A percentile compares a stretch with the other conserved stretches of the same genome.
These are phyloP conservation scores for Ustilago hordei DNA, from an alignment of 1,284 basidiomycete genomes.

Conservation along the genomic window DNA sequence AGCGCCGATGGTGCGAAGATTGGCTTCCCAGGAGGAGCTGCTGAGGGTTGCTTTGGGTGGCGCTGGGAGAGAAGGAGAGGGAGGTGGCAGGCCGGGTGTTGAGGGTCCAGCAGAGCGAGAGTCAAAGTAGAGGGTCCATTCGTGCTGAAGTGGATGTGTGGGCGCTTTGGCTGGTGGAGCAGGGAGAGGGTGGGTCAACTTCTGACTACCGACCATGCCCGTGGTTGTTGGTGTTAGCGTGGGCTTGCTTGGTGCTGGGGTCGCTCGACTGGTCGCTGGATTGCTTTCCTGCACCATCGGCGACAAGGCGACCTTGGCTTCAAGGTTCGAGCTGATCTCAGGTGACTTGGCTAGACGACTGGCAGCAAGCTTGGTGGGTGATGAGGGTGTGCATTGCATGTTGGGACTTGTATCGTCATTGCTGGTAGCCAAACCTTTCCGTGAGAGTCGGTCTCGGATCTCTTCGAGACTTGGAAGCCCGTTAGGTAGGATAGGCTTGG, in stretches of 20 bases:
- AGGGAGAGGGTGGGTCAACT: constrained; percentile 15
- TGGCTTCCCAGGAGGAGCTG: constrained; percentile 51
- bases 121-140: constrained; percentile 91
- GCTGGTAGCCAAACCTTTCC: constrained; percentile 30
- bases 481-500: constrained; percentile 38
- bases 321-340: not conserved
- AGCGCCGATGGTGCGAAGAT: constrained; percentile 58
- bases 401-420: constrained; percentile 9
- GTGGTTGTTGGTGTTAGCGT: constrained; percentile 3
- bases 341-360: not conserved
- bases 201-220: not conserved
- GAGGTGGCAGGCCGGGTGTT: constrained; percentile 74
- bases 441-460: constrained; percentile 61
- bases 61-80: constrained; percentile 81
- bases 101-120: constrained; percentile 51
- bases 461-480: constrained; percentile 63
- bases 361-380: constrained; percentile 15
- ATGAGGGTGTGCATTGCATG: constrained; percentile 3
- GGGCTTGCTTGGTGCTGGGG: constrained; percentile 3
- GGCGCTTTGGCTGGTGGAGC: constrained; percentile 19
- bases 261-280: not conserved
- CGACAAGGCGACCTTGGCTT: not conserved
- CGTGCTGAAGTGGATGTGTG: constrained; percentile 80
- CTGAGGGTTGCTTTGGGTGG: constrained; percentile 73
- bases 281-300: not conserved